These are phyloP conservation scores for Ophiocordyceps australis DNA, from an alignment of 2,329 filamentous ascomycete genomes.

Conservation along the genomic window DNA sequence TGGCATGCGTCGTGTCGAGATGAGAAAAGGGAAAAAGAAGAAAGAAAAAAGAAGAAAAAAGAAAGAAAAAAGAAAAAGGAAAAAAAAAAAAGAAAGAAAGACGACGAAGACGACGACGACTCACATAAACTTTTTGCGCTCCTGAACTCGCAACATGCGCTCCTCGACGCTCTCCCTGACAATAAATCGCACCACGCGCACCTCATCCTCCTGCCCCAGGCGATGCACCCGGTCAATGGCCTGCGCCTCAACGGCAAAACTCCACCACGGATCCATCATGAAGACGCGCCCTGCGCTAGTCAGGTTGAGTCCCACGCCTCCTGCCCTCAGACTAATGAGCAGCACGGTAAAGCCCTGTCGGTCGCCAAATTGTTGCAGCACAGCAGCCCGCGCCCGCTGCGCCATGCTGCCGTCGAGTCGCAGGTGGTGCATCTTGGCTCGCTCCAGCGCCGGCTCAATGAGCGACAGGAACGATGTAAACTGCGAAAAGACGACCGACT, in stretches of 20 bases:
- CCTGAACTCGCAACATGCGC: constrained; percentile 84
- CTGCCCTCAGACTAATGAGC: constrained; percentile 70
- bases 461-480: constrained; percentile 93
- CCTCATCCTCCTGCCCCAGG: constrained; percentile 82
- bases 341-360: constrained; percentile 48
- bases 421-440: constrained; percentile 59
- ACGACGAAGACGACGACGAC: too few species aligned
- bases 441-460: constrained; percentile 62
- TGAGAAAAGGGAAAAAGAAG: too few species aligned
- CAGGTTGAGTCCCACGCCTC: constrained; percentile 85
- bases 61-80: too few species aligned
- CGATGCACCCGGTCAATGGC: constrained; percentile 95
- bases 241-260: constrained; percentile 88
- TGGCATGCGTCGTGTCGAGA: too few species aligned
- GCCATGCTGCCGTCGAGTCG: constrained; percentile 83
- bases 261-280: constrained; percentile 99
- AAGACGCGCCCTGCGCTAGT: constrained; percentile 80
- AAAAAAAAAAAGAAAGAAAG: too few species aligned
- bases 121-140: constrained; percentile 90
- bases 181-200: constrained; percentile 76
- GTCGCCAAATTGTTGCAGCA: constrained; percentile 55
- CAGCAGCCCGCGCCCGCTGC: constrained; percentile 66
- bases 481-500: constrained; percentile 90
- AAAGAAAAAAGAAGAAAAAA: too few species aligned
- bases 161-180: constrained; percentile 85